phyloP scores from a whole-genome alignment of 441 rosid species.

The Kokia cookei region DNA sequence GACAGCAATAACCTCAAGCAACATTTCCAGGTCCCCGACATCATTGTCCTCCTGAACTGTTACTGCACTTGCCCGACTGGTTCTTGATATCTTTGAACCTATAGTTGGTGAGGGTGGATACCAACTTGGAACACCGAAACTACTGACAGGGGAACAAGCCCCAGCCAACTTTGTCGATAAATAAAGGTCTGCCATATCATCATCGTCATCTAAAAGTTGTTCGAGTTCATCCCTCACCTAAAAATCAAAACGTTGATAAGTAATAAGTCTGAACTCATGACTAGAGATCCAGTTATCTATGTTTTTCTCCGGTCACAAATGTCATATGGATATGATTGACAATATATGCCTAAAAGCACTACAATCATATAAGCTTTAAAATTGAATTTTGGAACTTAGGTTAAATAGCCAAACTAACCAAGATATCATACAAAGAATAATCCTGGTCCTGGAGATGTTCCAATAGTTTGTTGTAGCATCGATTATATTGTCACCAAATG shows the following conservation, averaged over 20 bases:
- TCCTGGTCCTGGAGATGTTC: not conserved
- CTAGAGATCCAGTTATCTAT: not conserved
- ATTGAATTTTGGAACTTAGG: not conserved
- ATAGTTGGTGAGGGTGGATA: conserved; percentile 34
- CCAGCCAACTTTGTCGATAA: conserved; percentile 42
- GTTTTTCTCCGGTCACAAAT: not conserved
- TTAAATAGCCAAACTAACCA: not conserved
- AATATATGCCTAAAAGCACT: not conserved
- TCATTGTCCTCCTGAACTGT: conserved; percentile 41
- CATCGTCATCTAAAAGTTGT: conserved; percentile 46
- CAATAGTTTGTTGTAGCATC: not conserved
- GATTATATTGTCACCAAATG: not conserved
- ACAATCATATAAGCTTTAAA: not conserved
- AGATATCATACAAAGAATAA: not conserved
- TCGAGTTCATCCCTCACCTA: conserved; percentile 53
- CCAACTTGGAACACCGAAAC: conserved; percentile 33
- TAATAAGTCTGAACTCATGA: not conserved
- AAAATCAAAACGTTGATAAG: not conserved
- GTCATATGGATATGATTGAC: not conserved
- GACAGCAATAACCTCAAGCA: conserved; percentile 23
- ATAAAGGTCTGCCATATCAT: conserved; percentile 50
- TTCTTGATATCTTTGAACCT: conserved; percentile 37
- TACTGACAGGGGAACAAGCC: conserved; percentile 35
- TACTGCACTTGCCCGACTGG: conserved; percentile 33
- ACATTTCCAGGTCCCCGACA: conserved; percentile 45